Evolutionary conservation across 306 rosid species (phyloP).

Genomic region (Malus asiatica): DNA sequence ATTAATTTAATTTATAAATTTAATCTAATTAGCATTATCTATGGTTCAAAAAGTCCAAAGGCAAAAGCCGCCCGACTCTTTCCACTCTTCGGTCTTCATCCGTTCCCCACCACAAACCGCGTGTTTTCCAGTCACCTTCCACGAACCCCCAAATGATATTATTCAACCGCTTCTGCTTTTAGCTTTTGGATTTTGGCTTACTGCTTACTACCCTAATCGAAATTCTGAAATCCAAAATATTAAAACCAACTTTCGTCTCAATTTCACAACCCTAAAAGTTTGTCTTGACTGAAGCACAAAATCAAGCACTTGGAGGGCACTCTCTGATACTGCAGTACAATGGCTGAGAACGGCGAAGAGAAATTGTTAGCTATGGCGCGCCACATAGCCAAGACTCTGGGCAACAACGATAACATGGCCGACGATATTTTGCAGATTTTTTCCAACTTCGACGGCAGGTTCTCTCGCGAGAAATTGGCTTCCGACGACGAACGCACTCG

Average conservation of each 20-base stretch:
- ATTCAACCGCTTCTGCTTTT: not conserved
- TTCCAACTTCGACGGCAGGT: conserved; percentile 86
- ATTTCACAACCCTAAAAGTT: not conserved
- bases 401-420: conserved; percentile 64
- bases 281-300: not conserved
- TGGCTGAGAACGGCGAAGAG: conserved; percentile 97
- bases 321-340: not conserved
- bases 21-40: too few relatives aligned
- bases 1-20: too few relatives aligned
- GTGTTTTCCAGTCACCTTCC: conserved; percentile 21
- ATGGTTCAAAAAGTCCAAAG: not conserved
- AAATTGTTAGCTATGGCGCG: conserved; percentile 81
- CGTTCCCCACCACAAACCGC: conserved; percentile 37
- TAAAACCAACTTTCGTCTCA: not conserved
- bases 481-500: conserved; percentile 49
- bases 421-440: conserved; percentile 88
- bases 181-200: not conserved
- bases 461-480: conserved; percentile 67
- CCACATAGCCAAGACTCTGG: conserved; percentile 92
- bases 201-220: not conserved
- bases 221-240: not conserved
- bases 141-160: not conserved
- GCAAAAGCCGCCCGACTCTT: not conserved
- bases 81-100: not conserved
- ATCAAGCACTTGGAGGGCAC: not conserved